Evolutionary conservation across 2,329 filamentous ascomycete species (phyloP), one percentile per base, ranked within the genome.

Genomic region (Aspergillus sp.): DNA sequence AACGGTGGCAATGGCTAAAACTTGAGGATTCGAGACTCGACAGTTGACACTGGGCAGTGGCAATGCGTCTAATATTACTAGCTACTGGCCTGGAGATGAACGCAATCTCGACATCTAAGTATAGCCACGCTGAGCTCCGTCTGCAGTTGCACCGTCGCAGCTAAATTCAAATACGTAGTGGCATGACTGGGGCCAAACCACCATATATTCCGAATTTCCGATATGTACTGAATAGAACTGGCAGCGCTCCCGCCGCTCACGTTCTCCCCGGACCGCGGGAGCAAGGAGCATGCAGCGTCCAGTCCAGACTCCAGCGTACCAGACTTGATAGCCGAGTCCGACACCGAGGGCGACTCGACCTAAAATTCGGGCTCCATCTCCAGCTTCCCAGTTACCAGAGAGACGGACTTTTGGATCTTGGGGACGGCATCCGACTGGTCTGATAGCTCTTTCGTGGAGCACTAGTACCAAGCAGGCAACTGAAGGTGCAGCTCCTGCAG

Each of bases 361-460:
- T 27, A n/a, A 52, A 52, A 52, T 35, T 44, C 37, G 40, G 25
- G 27, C 23, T 48, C 27, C 45, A 35, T 35, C 31, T 48, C 27
- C 45, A 35, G 17, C 31, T 33, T 12, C 9, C 31, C 12, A 53
- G 51, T 53, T 53, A 53, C 51, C 51, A 53, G 51, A 53, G 51
- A 27, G 51, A 53, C 51, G 31, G 51, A 35, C 41, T 25, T 46
- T 37, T 23, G 51, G 31, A 4, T 44, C 7, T 9, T 12, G 31
- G 6, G 51, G 41, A 46, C 15, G 41, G 15, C 7, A 27, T 53
- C 51, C 51, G 41, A 53, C 51, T 53, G 51, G 51, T 6, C 31
- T 53, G 41, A 31, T 15, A 46, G 41, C 15, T 53, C 17, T 45
- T 53, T n/a, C 3, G 27, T 44, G 19, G 31, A 21, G 14, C 27